Base-by-base conservation (phyloP, 192 early-diverging fungal species). In the Haplosporangium gracile region DNA sequence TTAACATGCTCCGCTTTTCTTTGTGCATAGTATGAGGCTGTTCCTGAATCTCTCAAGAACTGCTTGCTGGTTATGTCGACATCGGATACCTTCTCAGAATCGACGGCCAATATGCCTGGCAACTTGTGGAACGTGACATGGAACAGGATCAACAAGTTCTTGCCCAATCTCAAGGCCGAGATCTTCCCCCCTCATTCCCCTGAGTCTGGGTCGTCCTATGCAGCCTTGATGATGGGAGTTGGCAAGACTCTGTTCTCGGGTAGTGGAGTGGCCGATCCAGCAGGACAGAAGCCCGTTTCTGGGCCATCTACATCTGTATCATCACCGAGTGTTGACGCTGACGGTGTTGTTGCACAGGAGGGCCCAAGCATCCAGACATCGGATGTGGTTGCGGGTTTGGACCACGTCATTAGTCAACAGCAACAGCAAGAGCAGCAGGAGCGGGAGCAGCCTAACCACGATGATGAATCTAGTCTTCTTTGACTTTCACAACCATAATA, bases 21-120 rank as follows among this genome's bases (percentile, higher is more conserved):
- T 65, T 63, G 10, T 53, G 29, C 65, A 18, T 80, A 96, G 94
- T 87, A 89, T 34, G 95, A 96, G 80, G 96, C 93, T 2, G 92
- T 97, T 11, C 87, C 90, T 0, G 96, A 97, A 81, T 92, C 92
- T 18, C 78, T 97, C 39, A 97, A 97, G 83, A 97, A 97, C 86
- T 94, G 96, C 91, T 83, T 97, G 24, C 89, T 96, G 10, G 95
- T 97, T 10, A 93, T 97, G 93, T 93, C 92, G 20, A 92, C 94
- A 0, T 95, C 95, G 15, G 94, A 93, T 40, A 88, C 92, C 10
- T 93, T 96, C 75, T 87, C 79, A 34, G 77, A 87, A 63, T 74
- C 72, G 3, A 76, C 65, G n/a, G 76, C 81, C 36, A 51, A 76
- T 65, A 60, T 49, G 47, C 83, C 76, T 10, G 90, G 90, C 43